phyloP scores from a whole-genome alignment of 495 filamentous ascomycete genomes.

The Penicillium malachiteum region DNA sequence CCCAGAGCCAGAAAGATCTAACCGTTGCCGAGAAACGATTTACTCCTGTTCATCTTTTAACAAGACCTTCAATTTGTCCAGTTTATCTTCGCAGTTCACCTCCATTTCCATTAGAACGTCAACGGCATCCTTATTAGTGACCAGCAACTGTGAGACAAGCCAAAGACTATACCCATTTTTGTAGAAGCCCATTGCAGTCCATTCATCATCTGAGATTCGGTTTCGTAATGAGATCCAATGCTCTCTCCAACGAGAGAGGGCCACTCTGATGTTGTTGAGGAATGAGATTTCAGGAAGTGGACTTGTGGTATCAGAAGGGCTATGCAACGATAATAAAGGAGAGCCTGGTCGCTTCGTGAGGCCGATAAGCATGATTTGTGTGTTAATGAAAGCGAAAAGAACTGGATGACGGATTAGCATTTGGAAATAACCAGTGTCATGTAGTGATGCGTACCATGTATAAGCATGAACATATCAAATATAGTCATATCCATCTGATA shows the following conservation, averaged over 20 bases:
- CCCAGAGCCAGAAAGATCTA: too few relatives aligned
- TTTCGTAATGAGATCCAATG: conserved; percentile 36
- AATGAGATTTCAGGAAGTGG: conserved; percentile 36
- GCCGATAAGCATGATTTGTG: conserved; percentile 43
- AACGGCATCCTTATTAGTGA: conserved; percentile 48
- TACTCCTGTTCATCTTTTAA: conserved; percentile 42
- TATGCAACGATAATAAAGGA: conserved; percentile 6
- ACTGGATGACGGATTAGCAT: conserved; percentile 26
- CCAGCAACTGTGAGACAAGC: conserved; percentile 45
- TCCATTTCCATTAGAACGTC: conserved; percentile 50
- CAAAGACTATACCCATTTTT: conserved; percentile 49
- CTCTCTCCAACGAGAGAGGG: conserved; percentile 39
- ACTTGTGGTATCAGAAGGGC: conserved; percentile 3
- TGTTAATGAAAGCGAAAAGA: conserved; percentile 45
- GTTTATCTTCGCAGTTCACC: conserved; percentile 48
- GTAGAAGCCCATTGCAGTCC: conserved; percentile 47
- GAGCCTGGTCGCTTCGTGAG: conserved; percentile 23
- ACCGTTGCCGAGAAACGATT: neutral
- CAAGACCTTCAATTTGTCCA: conserved; percentile 44
- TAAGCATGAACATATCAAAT: conserved; percentile 46
- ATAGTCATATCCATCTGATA: conserved; percentile 26
- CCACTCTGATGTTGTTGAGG: conserved; percentile 31
- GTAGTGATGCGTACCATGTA: conserved; percentile 34
- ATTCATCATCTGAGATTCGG: conserved; percentile 35
- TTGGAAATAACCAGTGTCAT: too few relatives aligned